Percentiles rank a stretch among this genome's conserved stretches.
Evolutionary conservation across 345 rosid genomes (phyloP).

Genomic region (Aquilaria yunnanensis): DNA sequence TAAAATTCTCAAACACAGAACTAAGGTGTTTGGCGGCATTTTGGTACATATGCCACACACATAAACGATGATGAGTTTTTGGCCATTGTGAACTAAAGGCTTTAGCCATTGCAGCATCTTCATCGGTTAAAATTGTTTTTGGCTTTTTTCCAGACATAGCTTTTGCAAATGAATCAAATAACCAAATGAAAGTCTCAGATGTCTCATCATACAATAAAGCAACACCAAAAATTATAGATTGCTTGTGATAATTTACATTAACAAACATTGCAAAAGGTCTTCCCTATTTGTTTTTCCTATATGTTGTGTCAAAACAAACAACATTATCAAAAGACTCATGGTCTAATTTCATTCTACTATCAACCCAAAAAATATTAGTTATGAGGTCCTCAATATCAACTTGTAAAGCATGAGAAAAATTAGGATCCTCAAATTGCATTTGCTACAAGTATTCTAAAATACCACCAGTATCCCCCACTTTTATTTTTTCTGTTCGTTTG

Average conservation of each 20-base stretch:
- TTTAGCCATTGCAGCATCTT: conserved; percentile 1
- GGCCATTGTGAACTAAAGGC: background rate
- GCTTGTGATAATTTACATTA: background rate
- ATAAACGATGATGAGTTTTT: background rate
- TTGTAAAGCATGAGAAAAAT: too few species aligned
- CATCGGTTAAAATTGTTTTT: conserved; percentile 1
- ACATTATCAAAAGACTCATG: too few species aligned
- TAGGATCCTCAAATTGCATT: too few species aligned
- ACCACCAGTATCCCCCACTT: too few species aligned
- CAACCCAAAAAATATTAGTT: too few species aligned
- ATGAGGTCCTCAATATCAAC: too few species aligned
- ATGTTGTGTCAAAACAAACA: background rate
- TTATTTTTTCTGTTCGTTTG: too few species aligned
- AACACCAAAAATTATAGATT: background rate
- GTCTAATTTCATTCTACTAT: too few species aligned
- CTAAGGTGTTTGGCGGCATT: background rate
- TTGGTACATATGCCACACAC: conserved; percentile 4
- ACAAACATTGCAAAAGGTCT: background rate
- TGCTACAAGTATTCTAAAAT: too few species aligned
- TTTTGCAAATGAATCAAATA: background rate
- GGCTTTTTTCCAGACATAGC: conserved; percentile 12
- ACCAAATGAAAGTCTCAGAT: background rate
- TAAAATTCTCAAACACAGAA: background rate
- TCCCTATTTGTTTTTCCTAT: background rate
- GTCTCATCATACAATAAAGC: conserved; percentile 8